Conservation (phyloP, 2,329 filamentous ascomycete species). For the Penicillium sp. region DNA sequence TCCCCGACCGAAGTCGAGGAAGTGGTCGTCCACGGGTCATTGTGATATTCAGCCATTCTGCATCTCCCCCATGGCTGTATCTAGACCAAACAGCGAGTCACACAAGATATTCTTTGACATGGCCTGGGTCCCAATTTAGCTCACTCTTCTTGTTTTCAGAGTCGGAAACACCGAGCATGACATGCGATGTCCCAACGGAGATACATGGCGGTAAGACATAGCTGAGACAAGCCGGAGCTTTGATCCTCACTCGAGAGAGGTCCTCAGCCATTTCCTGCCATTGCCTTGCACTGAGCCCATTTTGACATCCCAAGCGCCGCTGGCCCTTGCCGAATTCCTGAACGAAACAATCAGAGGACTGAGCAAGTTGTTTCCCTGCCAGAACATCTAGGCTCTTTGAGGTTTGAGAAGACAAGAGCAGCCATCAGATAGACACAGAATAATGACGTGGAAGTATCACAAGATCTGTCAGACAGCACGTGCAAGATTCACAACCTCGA, state of each 20-base stretch:
- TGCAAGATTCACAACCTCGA: conserved; percentile 10
- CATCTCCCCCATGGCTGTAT: conserved; percentile 4
- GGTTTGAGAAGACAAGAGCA: neutral
- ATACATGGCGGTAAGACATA: conserved; percentile 23
- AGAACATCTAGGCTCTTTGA: conserved; percentile 8
- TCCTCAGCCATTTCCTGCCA: conserved; percentile 49
- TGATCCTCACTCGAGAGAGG: conserved; percentile 92
- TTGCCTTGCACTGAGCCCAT: conserved; percentile 12
- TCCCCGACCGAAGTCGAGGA: conserved; percentile 18
- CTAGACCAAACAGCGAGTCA: conserved; percentile 7
- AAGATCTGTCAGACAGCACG: conserved; percentile 11
- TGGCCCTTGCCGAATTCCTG: conserved; percentile 1
- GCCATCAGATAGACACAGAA: too few relatives aligned
- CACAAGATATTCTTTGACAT: conserved; percentile 7
- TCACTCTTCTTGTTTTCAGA: conserved; percentile 14
- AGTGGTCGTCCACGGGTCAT: conserved; percentile 23
- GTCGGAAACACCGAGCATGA: conserved; percentile 8
- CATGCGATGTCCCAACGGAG: conserved; percentile 1
- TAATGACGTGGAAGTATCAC: too few relatives aligned
- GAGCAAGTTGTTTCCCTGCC: conserved; percentile 1
- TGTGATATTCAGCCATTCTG: conserved; percentile 12
- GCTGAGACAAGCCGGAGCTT: conserved; percentile 80
- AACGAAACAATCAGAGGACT: too few relatives aligned
- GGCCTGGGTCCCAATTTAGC: conserved; percentile 5
- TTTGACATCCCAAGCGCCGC: neutral